Conservation (phyloP, 2,329 filamentous ascomycete genomes). For the Myriosclerotinia scirpicola region DNA sequence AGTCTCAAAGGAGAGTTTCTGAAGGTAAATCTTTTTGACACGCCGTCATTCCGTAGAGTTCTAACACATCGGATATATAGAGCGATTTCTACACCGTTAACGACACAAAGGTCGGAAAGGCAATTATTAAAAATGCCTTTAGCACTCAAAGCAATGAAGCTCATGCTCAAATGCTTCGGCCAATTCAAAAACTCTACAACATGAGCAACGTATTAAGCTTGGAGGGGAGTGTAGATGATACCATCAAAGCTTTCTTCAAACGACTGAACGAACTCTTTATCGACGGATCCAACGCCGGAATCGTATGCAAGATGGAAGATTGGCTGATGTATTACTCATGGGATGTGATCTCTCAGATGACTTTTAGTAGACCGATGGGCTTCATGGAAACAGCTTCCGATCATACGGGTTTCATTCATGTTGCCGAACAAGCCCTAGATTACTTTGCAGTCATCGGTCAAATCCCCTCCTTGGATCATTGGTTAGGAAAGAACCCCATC, state of each 20-base stretch:
- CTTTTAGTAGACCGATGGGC: conserved; percentile 45
- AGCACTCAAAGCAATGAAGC: conserved; percentile 28
- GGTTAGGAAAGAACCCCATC: conserved; percentile 31
- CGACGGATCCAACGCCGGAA: conserved; percentile 26
- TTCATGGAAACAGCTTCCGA: conserved; percentile 43
- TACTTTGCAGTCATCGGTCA: conserved; percentile 39
- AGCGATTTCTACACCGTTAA: conserved; percentile 34
- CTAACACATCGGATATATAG: conserved; percentile 13
- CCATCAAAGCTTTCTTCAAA: conserved; percentile 40
- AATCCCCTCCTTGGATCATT: conserved; percentile 30
- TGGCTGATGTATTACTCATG: conserved; percentile 46
- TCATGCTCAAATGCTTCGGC: conserved; percentile 29
- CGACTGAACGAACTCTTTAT: conserved; percentile 42
- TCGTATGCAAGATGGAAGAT: conserved; percentile 42
- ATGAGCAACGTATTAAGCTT: conserved; percentile 27
- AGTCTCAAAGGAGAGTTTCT: conserved; percentile 27
- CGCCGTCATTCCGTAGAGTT: background rate
- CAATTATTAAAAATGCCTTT: conserved; percentile 32
- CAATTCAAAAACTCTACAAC: conserved; percentile 38
- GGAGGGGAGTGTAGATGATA: conserved; percentile 40
- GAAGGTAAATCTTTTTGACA: conserved; percentile 27
- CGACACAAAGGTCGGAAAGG: conserved; percentile 28
- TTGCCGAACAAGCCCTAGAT: conserved; percentile 37
- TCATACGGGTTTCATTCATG: conserved; percentile 40
- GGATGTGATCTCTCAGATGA: conserved; percentile 45